Percentiles rank a stretch among this genome's conserved stretches.
Evolutionary conservation across 495 filamentous ascomycete species (phyloP).

Genomic region (Penicillium angulare): DNA sequence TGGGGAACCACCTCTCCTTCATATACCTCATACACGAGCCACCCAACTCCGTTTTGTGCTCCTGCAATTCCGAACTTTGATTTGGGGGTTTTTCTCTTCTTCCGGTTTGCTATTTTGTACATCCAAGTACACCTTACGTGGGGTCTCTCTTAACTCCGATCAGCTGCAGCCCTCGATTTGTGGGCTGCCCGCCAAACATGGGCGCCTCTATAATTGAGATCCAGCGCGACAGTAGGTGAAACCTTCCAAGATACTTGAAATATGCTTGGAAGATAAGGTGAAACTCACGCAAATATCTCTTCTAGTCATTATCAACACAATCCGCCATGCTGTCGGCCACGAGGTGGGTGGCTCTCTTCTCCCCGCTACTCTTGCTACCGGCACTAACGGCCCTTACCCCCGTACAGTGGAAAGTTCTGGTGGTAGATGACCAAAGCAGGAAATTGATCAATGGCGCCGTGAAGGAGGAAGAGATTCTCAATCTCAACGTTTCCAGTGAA

Average conservation of each 20-base stretch:
- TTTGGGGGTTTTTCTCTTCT: neutral
- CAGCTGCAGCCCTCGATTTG: constrained; percentile 9
- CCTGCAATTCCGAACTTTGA: neutral
- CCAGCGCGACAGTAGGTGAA: constrained; percentile 49
- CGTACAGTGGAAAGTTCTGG: constrained; percentile 88
- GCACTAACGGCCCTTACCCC: constrained; percentile 24
- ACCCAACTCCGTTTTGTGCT: constrained; percentile 6
- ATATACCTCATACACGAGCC: constrained; percentile 31
- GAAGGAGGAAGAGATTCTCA: constrained; percentile 93
- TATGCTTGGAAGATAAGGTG: neutral
- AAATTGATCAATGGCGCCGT: constrained; percentile 83
- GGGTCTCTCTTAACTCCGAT: neutral
- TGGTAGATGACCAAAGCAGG: constrained; percentile 76
- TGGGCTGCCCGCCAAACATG: constrained; percentile 46
- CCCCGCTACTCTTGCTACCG: constrained; percentile 22
- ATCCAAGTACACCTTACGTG: neutral
- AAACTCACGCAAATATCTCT: constrained; percentile 7
- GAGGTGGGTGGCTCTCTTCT: constrained; percentile 47
- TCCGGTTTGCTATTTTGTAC: neutral
- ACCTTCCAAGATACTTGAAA: neutral
- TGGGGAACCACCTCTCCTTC: constrained; percentile 32
- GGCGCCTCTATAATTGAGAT: constrained; percentile 50
- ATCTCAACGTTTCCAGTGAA: constrained; percentile 91
- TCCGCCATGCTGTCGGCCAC: constrained; percentile 56
- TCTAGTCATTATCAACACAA: constrained; percentile 58